Percentiles rank a stretch among this genome's conserved stretches.
phyloP scores from a whole-genome alignment of 257 asterid species.

The Nicotiana obtusifolia region DNA sequence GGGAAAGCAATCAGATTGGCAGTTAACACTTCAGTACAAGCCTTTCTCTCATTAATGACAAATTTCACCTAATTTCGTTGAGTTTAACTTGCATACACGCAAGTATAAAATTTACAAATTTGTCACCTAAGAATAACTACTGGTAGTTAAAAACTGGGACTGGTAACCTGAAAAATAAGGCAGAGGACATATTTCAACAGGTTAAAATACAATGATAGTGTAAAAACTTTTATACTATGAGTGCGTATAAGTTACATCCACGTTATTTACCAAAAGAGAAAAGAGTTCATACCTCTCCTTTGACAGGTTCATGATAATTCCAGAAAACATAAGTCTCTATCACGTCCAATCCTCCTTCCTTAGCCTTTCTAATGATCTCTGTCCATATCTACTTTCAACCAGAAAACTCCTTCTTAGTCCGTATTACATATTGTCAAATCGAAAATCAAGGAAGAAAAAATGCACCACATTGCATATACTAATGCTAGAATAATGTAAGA shows the following conservation, averaged over 20 bases:
- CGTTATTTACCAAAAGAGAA: background rate
- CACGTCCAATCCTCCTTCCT: conserved; percentile 87
- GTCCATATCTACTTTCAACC: conserved; percentile 60
- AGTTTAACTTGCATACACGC: no score
- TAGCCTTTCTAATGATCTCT: conserved; percentile 51
- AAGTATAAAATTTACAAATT: no score
- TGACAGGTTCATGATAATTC: conserved; percentile 78
- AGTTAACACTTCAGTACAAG: background rate
- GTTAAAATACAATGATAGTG: no score
- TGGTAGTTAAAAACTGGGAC: no score
- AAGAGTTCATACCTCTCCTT: conserved; percentile 47
- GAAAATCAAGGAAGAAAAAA: background rate
- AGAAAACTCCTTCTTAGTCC: background rate
- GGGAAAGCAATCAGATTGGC: background rate
- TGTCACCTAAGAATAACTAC: no score
- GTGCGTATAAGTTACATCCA: background rate
- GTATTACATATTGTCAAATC: background rate
- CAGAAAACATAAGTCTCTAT: conserved; percentile 81
- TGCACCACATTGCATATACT: background rate
- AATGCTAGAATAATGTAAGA: background rate
- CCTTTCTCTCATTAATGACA: background rate
- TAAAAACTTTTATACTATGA: background rate
- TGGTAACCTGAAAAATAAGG: no score
- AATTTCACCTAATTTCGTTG: background rate
- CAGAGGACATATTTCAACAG: no score